Conservation (phyloP, 2,329 filamentous ascomycete genomes). For the Sarocladium strictum region DNA sequence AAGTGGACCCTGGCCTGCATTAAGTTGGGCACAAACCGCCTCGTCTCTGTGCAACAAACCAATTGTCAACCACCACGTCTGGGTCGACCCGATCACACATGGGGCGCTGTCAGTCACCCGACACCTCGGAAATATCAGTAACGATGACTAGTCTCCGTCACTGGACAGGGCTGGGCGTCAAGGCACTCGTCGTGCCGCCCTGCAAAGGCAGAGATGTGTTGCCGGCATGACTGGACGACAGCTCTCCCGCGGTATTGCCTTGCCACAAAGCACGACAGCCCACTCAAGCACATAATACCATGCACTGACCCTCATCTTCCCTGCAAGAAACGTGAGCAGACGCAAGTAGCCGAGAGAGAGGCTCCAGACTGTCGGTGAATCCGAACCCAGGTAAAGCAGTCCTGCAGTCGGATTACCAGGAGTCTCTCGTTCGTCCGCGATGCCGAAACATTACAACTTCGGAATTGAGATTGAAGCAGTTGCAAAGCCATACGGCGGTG, state of each 20-base stretch:
- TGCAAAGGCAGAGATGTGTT: not conserved
- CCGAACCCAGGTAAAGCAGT: constrained; percentile 5
- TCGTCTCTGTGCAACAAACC: constrained; percentile 8
- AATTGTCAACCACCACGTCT: constrained; percentile 21
- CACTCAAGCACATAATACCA: not conserved
- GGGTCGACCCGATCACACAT: not conserved
- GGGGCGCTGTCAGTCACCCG: constrained; percentile 2
- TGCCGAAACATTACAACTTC: constrained; percentile 30
- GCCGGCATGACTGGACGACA: not conserved
- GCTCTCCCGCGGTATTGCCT: not conserved
- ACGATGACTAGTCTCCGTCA: not conserved
- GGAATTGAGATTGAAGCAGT: constrained; percentile 34
- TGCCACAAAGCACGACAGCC: not conserved
- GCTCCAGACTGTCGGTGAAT: not conserved
- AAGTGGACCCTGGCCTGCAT: constrained; percentile 5
- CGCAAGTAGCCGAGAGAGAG: not conserved
- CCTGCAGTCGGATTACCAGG: not conserved
- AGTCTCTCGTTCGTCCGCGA: not conserved
- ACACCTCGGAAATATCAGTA: not conserved
- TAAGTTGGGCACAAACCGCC: constrained; percentile 20
- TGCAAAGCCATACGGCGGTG: constrained; percentile 29
- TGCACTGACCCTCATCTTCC: not conserved
- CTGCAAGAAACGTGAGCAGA: not conserved
- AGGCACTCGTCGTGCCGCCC: not conserved
- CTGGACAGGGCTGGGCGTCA: not conserved